Conservation (phyloP, 257 asterid species). For the Solanum rostratum region DNA sequence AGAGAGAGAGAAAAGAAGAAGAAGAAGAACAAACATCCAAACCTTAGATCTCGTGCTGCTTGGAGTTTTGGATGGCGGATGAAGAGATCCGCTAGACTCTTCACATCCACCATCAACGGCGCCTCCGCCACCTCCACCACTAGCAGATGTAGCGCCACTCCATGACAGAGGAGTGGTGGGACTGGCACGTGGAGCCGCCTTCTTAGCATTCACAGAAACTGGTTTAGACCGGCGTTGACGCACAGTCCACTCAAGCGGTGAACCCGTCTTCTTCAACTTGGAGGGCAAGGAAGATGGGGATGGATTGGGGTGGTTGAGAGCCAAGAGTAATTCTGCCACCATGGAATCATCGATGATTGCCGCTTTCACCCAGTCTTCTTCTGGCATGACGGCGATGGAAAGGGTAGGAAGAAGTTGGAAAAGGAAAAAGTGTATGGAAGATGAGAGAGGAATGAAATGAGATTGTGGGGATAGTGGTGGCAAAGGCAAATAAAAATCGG, state of each 20-base stretch:
- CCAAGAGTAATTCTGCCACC: constrained; percentile 45
- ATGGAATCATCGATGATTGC: constrained; percentile 50
- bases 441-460: constrained; percentile 32
- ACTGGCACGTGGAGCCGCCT: constrained; percentile 35
- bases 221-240: constrained; percentile 66
- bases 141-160: constrained; percentile 49
- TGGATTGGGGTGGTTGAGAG: constrained; percentile 22
- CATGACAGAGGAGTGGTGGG: constrained; percentile 73
- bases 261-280: constrained; percentile 1
- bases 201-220: constrained; percentile 11
- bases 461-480: constrained; percentile 7
- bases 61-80: constrained; percentile 1
- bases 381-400: constrained; percentile 25
- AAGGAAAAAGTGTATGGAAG: constrained; percentile 10
- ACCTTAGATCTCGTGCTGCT: constrained; percentile 57
- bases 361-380: constrained; percentile 48
- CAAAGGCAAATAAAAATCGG: constrained; percentile 2
- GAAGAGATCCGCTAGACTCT: constrained; percentile 23
- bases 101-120: constrained; percentile 29
- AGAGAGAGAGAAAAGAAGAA: neutral
- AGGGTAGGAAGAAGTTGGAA: neutral
- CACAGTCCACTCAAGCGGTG: constrained; percentile 44
- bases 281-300: neutral
- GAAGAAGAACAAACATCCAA: neutral
- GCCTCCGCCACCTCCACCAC: constrained; percentile 36